phyloP scores from a whole-genome alignment of 352 stramenopile genomes.

The Phytophthora melonis region DNA sequence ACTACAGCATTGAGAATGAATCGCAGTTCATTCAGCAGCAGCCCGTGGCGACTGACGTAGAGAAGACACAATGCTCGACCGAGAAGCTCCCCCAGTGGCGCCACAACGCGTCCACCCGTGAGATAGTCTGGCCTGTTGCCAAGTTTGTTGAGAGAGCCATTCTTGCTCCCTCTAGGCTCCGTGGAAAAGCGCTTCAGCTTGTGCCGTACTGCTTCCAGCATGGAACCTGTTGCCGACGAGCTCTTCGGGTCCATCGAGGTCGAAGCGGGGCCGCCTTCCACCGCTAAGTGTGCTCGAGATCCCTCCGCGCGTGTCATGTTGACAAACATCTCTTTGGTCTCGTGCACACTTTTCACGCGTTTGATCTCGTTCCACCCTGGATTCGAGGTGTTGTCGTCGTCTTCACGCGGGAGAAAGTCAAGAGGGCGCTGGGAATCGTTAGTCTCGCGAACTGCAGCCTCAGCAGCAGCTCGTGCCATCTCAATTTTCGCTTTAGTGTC shows the following conservation, averaged over 20 bases:
- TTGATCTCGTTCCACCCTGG: conserved; percentile 26
- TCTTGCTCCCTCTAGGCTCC: conserved; percentile 13
- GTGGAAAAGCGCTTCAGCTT: conserved; percentile 37
- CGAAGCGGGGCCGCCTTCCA: conserved; percentile 1
- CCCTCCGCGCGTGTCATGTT: conserved; percentile 30
- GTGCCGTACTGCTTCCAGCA: conserved; percentile 15
- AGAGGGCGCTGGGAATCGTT: conserved; percentile 10
- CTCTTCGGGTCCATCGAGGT: conserved; percentile 15
- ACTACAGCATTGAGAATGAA: conserved; percentile 77
- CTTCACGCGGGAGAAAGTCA: conserved; percentile 20
- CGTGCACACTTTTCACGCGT: conserved; percentile 55
- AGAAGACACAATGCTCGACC: conserved; percentile 85
- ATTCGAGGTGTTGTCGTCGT: background rate
- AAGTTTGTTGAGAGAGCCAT: conserved; percentile 22
- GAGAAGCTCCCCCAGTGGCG: conserved; percentile 73
- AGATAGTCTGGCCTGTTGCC: conserved; percentile 60
- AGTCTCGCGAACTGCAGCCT: conserved; percentile 18
- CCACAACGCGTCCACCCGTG: conserved; percentile 60
- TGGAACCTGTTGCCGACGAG: background rate
- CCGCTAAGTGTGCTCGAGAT: conserved; percentile 7
- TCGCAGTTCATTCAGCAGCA: conserved; percentile 89
- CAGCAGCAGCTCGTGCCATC: conserved; percentile 18
- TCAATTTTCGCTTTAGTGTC: conserved; percentile 16
- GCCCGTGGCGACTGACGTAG: conserved; percentile 90
- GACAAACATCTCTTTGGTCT: conserved; percentile 69